A percentile compares a stretch with the other conserved stretches of the same genome.
phyloP scores from a whole-genome alignment of 2,329 filamentous ascomycete species.

The Ophiosphaerella korrae region DNA sequence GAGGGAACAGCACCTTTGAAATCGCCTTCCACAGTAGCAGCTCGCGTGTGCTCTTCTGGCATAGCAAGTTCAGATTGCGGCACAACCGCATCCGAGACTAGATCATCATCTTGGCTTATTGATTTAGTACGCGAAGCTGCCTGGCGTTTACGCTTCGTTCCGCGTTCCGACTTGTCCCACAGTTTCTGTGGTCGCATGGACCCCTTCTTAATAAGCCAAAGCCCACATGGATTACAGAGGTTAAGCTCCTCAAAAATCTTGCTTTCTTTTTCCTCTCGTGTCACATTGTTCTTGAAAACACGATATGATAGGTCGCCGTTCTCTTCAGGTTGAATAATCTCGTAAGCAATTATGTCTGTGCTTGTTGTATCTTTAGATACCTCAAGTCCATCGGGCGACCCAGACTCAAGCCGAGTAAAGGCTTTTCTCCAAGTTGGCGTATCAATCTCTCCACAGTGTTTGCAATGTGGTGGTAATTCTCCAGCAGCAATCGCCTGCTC shows the following conservation, averaged over 20 bases:
- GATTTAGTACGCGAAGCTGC: conserved; percentile 48
- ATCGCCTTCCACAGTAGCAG: conserved; percentile 14
- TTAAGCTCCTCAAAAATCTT: conserved; percentile 69
- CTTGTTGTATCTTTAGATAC: conserved; percentile 67
- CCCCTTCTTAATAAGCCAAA: conserved; percentile 91
- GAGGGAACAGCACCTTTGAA: conserved; percentile 19
- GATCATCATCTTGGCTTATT: conserved; percentile 55
- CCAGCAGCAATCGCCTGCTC: conserved; percentile 71
- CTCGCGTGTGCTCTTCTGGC: conserved; percentile 16
- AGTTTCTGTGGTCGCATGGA: conserved; percentile 80
- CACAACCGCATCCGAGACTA: conserved; percentile 36
- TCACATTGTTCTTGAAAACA: conserved; percentile 76
- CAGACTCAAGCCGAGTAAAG: conserved; percentile 76
- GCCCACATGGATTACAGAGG: conserved; percentile 93
- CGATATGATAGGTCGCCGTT: conserved; percentile 70
- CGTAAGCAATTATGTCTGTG: conserved; percentile 65
- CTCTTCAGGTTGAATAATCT: conserved; percentile 51
- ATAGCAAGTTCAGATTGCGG: conserved; percentile 36
- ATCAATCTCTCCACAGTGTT: conserved; percentile 92
- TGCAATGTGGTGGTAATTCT: conserved; percentile 84
- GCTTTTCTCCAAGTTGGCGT: conserved; percentile 96
- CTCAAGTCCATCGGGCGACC: conserved; percentile 71
- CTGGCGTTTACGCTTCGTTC: conserved; percentile 42
- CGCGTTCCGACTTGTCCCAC: conserved; percentile 66
- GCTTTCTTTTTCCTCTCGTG: conserved; percentile 65